Evolutionary conservation across 192 early-diverging fungal species (phyloP), one percentile per base, ranked within the genome.

Genomic region (Linnemannia zychae): DNA sequence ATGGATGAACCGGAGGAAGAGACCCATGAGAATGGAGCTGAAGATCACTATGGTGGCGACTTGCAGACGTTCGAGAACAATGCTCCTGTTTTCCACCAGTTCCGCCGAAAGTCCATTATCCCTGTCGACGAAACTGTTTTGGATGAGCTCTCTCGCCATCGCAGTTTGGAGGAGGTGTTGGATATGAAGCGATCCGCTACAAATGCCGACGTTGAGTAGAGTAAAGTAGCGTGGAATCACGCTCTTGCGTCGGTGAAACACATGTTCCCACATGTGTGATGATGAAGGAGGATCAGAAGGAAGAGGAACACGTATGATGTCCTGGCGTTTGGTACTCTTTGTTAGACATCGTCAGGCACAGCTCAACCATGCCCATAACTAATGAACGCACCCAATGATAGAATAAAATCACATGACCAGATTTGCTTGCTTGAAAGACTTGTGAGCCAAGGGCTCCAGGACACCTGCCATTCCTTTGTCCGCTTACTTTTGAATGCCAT

Each of bases 51-150:
- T 60, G 79, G 60, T 34, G 83, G 78, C 24, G 78, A 85, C 72
- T 33, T 85, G 87, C 90, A 90, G 81, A 81, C 81, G 68, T 92
- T 92, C 75, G 91, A 90, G 31, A 76, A 74, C 7, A 75, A 53
- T 17, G 75, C 84, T 7, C 82, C 86, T 33, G 87, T 87, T 40
- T 87, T 77, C 52, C 90, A 87, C 72, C 86, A 89, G 65, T 92
- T 93, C 78, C 88, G 92, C 52, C 77, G 92, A 72, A 93, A 93
- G 84, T 92, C 91, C 4, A 92, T 92, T 74, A 91, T 93, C 74
- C 92, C 92, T n/a, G 90, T 93, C 75, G 92, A 92, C 67, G 92
- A 92, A 80, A 89, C 88, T 67, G 92, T 93, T 18, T 80, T 90
- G 67, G 87, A 89, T 60, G 92, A 93, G 71, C 70, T 92, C 12